Evolutionary conservation across 139 green algal species (phyloP), one percentile per base, ranked within the genome.

Genomic region (Micractinium conductrix): DNA sequence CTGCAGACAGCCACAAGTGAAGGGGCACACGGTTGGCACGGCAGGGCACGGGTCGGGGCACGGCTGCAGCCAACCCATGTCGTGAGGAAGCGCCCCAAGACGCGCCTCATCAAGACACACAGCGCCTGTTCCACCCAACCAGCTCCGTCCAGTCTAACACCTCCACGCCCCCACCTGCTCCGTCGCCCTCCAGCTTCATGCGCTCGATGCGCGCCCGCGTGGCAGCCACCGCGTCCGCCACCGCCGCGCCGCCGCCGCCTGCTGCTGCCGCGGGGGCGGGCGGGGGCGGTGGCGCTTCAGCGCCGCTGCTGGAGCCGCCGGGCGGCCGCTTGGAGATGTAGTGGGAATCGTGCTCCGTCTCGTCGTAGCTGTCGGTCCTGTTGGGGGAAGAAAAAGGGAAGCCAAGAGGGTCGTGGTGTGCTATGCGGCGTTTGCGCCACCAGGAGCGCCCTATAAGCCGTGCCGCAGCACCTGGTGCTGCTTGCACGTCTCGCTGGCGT

Each of bases 201-300:
- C 80, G 60, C 69, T 94, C 92, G 45, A 97, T 97, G 28, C 94
- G 90, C 68, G 85, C 88, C n/a, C 86, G 85, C 0, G 91, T 97
- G 7, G 93, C 94, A 74, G 93, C 92, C 40, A 95, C 87, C 8
- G 93, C 87, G 81, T 97, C 88, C 10, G 43, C 70, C 26, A 53
- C n/a, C 80, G 38, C 38, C 2, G 38, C 37, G 68, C 40, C 70
- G 69, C 69, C 80, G 28, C 78, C 45, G 24, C 63, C 38, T 21
- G 43, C 40, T n/a, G n/a, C n/a, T n/a, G n/a, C n/a, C n/a, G n/a
- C n/a, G n/a, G n/a, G n/a, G n/a, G n/a, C n/a, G n/a, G n/a, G n/a
- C n/a, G n/a, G n/a, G n/a, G n/a, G n/a, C n/a, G n/a, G n/a, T 9
- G 73, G 40, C 33, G 45, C 45, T 45, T 63, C 73, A 28, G 71